Base-by-base conservation (phyloP, 2,329 filamentous ascomycete species). In the Fusarium clavum region DNA sequence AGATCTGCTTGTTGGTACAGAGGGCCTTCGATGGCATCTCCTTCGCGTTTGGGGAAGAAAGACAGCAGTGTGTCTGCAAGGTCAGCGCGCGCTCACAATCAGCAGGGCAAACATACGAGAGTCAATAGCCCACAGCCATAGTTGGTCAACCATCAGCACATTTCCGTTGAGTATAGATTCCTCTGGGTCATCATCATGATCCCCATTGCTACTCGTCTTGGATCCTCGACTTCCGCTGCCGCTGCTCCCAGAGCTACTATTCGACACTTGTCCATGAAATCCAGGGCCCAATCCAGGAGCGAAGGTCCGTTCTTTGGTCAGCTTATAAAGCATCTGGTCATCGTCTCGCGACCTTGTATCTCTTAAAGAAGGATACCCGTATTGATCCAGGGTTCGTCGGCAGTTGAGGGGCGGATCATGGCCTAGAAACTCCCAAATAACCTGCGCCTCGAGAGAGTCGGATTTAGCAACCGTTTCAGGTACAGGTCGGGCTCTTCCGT, bases 301-400 rank as follows among this genome's bases (percentile, higher is more conserved):
- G 14, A 72, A 73, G 3, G 70, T 60, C 4, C 83, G 77, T 58
- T 86, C 80, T 69, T 88, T 89, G 3, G 87, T 89, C 3, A 90
- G 79, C 70, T 91, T 91, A 76, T 90, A 91, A 9, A 91, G 78
- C 86, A 91, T 90, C 75, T 91, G 89, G 44, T 91, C 89, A 45
- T 89, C 87, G 44, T 91, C 89, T 20, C 89, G 80, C 0, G 87
- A 86, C 44, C 87, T 79, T 0, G 89, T 91, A 34, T 90, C 88
- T 12, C 84, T 80, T 1, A 91, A 79, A 4, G 87, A 88, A 0
- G 88, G 88, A 57, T 91, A 90, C 0, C 87, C 88, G 58, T 85
- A 91, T 69, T 91, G 88, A 61, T 91, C 89, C 8, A 91, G 74
- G 0, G 89, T 90, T 8, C 89, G 82, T 2, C 89, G 84, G 38